phyloP scores from a whole-genome alignment of 73 alveolate genomes.

The Paramecium biaurelia region DNA sequence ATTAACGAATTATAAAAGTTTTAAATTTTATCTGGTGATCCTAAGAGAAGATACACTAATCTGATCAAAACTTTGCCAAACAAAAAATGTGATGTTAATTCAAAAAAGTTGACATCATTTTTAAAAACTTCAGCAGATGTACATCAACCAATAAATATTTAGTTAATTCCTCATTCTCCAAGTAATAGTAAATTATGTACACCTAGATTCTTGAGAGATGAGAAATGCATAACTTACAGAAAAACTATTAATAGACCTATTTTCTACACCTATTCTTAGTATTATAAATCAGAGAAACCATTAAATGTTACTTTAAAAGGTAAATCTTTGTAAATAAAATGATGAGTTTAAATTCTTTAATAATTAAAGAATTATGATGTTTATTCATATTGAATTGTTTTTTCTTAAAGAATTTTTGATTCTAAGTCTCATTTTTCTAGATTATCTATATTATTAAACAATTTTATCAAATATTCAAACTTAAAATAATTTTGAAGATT shows the following conservation, averaged over 20 bases:
- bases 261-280: neutral
- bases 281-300: neutral
- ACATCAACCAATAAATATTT: neutral
- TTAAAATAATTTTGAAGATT: no score
- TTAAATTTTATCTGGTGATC: neutral
- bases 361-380: neutral
- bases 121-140: neutral
- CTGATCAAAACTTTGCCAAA: neutral
- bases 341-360: neutral
- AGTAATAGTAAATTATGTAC: neutral
- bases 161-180: neutral
- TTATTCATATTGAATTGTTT: neutral
- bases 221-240: neutral
- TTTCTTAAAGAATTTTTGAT: neutral
- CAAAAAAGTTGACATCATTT: neutral
- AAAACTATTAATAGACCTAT: neutral
- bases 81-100: neutral
- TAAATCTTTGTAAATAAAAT: neutral
- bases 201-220: slow-evolving; percentile 17
- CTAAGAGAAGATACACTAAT: neutral
- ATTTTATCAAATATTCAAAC: no score
- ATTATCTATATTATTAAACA: neutral
- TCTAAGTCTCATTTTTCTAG: neutral
- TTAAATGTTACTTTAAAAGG: neutral
- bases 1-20: neutral